Conservation (phyloP, 2,329 filamentous ascomycete genomes). For the Seiridium cupressi region DNA sequence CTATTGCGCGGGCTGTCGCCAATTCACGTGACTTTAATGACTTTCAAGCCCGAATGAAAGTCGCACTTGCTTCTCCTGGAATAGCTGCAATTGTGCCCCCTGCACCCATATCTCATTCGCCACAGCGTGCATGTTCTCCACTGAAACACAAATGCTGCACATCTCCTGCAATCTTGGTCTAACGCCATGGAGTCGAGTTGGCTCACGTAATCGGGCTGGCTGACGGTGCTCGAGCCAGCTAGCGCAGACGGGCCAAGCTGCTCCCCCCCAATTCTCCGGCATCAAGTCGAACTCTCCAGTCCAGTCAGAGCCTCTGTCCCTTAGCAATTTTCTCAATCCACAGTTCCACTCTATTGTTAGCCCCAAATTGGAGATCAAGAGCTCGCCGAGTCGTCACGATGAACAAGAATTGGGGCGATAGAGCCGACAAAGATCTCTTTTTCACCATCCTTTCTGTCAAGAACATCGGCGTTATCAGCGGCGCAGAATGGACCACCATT, state of each 20-base stretch:
- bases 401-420: conserved; percentile 61
- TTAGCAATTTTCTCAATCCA: conserved; percentile 2
- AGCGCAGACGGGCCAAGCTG: neutral
- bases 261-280: neutral
- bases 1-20: neutral
- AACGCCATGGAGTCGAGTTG: too few species aligned
- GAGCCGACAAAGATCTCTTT: conserved; percentile 62
- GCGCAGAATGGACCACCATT: conserved; percentile 60
- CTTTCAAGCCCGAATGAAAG: neutral
- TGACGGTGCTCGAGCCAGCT: neutral
- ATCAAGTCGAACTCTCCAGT: neutral
- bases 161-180: too few species aligned
- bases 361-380: neutral
- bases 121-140: neutral
- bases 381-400: conserved; percentile 33
- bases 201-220: too few species aligned
- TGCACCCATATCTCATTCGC: neutral
- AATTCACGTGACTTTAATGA: conserved; percentile 1
- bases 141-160: neutral
- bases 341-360: conserved; percentile 1
- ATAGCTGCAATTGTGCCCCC: neutral
- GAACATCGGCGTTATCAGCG: conserved; percentile 63
- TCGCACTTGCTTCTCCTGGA: neutral
- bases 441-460: conserved; percentile 62
- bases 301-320: conserved; percentile 2